Evolutionary conservation across 495 filamentous ascomycete genomes (phyloP).

Genomic region (Penicillium nucicola): DNA sequence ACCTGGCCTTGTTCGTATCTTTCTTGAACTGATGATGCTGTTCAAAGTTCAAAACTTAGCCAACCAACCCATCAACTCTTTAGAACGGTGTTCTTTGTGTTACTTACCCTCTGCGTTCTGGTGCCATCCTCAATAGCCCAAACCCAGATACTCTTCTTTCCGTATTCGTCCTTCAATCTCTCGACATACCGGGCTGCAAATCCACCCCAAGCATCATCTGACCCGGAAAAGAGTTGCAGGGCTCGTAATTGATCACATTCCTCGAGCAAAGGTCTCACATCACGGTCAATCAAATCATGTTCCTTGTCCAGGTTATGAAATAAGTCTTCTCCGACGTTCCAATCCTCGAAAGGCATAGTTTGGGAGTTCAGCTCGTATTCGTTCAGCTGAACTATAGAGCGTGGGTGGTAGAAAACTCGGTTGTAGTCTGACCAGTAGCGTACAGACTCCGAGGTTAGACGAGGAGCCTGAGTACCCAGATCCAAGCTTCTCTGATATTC

Average conservation of each 20-base stretch:
- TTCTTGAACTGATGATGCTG: conserved; percentile 46
- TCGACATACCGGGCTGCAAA: conserved; percentile 80
- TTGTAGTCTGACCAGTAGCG: conserved; percentile 97
- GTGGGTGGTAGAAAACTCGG: conserved; percentile 86
- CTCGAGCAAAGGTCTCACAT: conserved; percentile 81
- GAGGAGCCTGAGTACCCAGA: conserved; percentile 54
- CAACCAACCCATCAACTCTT: not conserved
- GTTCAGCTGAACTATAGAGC: conserved; percentile 81
- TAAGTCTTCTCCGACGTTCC: conserved; percentile 75
- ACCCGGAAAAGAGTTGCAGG: conserved; percentile 71
- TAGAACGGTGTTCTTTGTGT: not conserved
- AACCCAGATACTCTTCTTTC: conserved; percentile 78
- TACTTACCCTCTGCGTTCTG: conserved; percentile 56
- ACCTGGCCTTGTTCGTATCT: conserved; percentile 67
- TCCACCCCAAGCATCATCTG: conserved; percentile 93
- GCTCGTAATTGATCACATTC: conserved; percentile 92
- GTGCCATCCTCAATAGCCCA: conserved; percentile 75
- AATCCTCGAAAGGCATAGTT: conserved; percentile 80
- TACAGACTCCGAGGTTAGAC: conserved; percentile 65
- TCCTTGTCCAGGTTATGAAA: conserved; percentile 80
- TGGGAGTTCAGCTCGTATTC: conserved; percentile 78
- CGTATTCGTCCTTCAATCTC: conserved; percentile 81
- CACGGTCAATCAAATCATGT: conserved; percentile 82
- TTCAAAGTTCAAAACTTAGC: conserved; percentile 4
- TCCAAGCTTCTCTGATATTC: conserved; percentile 79